Percentiles rank a stretch among this genome's conserved stretches.
Evolutionary conservation across 2,329 filamentous ascomycete genomes (phyloP).

Genomic region (Colletotrichum sansevieriae): DNA sequence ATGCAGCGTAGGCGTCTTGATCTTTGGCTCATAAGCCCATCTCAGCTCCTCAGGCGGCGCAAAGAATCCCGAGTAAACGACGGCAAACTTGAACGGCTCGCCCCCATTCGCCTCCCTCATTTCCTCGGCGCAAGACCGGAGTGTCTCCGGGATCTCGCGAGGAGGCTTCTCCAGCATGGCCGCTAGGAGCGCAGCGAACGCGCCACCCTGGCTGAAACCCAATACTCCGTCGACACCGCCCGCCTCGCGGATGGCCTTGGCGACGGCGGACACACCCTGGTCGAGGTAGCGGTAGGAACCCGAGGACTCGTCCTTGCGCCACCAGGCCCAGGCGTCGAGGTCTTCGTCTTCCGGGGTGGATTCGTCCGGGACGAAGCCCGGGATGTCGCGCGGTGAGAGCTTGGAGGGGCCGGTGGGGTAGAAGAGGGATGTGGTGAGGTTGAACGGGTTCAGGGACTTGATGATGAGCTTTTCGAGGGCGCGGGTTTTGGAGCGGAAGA

Average conservation of each 20-base stretch:
- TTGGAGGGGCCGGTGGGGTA: constrained; percentile 79
- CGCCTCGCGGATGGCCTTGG: constrained; percentile 69
- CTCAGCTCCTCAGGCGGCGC: constrained; percentile 71
- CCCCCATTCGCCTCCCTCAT: constrained; percentile 64
- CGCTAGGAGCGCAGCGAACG: constrained; percentile 78
- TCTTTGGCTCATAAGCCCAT: constrained; percentile 78
- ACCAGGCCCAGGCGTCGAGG: constrained; percentile 86
- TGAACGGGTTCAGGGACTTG: constrained; percentile 76
- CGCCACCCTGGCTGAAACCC: constrained; percentile 86
- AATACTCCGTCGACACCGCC: constrained; percentile 82
- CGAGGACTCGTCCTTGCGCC: constrained; percentile 75
- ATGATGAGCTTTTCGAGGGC: constrained; percentile 84
- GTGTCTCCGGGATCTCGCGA: constrained; percentile 46
- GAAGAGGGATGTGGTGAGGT: constrained; percentile 66
- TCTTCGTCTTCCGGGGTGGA: constrained; percentile 53
- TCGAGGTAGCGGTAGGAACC: constrained; percentile 76
- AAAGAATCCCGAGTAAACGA: constrained; percentile 83
- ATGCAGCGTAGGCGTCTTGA: constrained; percentile 84
- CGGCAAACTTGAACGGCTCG: constrained; percentile 74
- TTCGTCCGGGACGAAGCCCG: constrained; percentile 67
- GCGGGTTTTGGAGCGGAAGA: constrained; percentile 91
- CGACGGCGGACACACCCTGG: constrained; percentile 74
- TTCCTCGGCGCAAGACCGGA: constrained; percentile 56
- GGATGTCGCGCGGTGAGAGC: constrained; percentile 75
- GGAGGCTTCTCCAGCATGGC: constrained; percentile 73